Conservation (phyloP, 768 basidiomycete species). For the Omphalotus guepiniiformis region DNA sequence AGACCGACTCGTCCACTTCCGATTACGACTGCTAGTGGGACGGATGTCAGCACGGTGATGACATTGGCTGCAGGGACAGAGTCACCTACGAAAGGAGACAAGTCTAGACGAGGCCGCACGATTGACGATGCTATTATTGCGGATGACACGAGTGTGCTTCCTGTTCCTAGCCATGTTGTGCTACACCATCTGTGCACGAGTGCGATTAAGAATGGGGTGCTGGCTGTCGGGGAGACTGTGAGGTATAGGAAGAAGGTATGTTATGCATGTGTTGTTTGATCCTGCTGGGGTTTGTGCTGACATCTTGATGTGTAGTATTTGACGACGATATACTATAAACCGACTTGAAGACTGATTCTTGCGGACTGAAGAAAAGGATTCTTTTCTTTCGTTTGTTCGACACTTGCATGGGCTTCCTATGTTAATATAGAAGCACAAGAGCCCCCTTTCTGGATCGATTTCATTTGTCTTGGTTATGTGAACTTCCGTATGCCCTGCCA, state of each 20-base stretch:
- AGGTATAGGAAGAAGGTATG: slow-evolving; percentile 87
- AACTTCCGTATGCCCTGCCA: no score
- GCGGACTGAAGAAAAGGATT: no score
- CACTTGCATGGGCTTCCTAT: no score
- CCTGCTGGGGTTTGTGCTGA: slow-evolving; percentile 12
- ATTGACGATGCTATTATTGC: slow-evolving; percentile 44
- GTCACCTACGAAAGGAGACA: not conserved
- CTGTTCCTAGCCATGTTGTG: slow-evolving; percentile 92
- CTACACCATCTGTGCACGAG: slow-evolving; percentile 94
- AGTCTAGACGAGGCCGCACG: slow-evolving; percentile 3
- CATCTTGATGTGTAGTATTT: slow-evolving; percentile 52
- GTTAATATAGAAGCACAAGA: no score
- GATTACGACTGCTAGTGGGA: slow-evolving; percentile 35
- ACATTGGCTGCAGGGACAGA: slow-evolving; percentile 8
- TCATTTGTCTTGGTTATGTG: no score
- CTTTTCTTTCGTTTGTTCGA: not conserved
- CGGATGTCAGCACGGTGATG: slow-evolving; percentile 24
- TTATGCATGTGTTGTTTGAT: slow-evolving; percentile 11
- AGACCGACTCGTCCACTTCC: slow-evolving; percentile 25
- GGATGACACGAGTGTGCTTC: slow-evolving; percentile 87
- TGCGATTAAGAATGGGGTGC: slow-evolving; percentile 88
- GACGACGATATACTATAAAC: slow-evolving; percentile 82
- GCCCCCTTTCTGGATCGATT: no score
- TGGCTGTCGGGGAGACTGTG: slow-evolving; percentile 90
- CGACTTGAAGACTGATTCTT: slow-evolving; percentile 50